phyloP scores from a whole-genome alignment of 345 rosid species.

The Noccaea bulbosa region DNA sequence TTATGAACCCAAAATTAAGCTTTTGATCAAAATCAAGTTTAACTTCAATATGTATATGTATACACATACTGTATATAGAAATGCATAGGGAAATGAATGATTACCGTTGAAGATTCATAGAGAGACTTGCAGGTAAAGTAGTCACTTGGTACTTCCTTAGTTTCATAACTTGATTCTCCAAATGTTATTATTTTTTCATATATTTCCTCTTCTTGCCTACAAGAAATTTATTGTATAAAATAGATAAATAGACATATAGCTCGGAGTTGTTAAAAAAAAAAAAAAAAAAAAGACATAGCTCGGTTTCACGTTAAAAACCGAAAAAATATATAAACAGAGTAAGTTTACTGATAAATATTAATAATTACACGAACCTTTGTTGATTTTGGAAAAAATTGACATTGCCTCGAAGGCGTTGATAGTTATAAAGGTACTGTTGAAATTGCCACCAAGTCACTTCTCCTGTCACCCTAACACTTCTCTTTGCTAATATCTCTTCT shows the following conservation, averaged over 20 bases:
- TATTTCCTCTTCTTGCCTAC: slow-evolving; percentile 34
- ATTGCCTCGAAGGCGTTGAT: slow-evolving; percentile 42
- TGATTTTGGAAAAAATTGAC: slow-evolving; percentile 34
- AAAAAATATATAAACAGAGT: not conserved
- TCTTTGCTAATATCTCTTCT: slow-evolving; percentile 44
- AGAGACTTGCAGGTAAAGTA: slow-evolving; percentile 37
- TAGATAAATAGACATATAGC: not conserved
- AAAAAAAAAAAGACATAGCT: too few species aligned
- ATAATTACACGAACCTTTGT: slow-evolving; percentile 33
- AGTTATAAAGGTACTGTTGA: slow-evolving; percentile 43
- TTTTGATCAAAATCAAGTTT: too few species aligned
- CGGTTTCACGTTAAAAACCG: not conserved
- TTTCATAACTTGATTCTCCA: slow-evolving; percentile 35
- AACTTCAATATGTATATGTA: too few species aligned
- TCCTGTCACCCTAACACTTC: slow-evolving; percentile 41
- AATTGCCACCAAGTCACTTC: slow-evolving; percentile 45
- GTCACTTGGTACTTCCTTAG: slow-evolving; percentile 22
- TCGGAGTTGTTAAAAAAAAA: too few species aligned
- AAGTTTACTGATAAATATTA: not conserved
- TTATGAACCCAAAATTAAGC: too few species aligned
- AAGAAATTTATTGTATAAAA: not conserved
- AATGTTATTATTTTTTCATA: slow-evolving; percentile 38
- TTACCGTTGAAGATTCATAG: slow-evolving; percentile 42
- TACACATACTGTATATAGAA: slow-evolving; percentile 1
- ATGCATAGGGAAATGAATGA: not conserved